Percentiles rank a stretch among this genome's conserved stretches.
Conservation (phyloP, 352 stramenopile species). For the Phytophthora capsici region DNA sequence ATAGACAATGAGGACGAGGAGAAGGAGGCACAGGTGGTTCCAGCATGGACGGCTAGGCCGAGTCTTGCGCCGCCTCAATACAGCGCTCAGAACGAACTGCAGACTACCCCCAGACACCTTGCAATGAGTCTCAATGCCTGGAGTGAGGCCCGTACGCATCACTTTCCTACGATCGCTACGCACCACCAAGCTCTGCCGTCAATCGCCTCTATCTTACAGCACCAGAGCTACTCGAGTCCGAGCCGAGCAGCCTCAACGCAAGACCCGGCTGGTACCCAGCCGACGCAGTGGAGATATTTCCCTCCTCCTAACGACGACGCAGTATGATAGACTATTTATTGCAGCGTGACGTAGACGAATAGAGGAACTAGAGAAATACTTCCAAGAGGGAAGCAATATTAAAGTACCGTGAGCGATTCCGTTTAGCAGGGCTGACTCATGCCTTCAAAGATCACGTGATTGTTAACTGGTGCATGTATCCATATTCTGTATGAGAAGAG, state of each 20-base stretch:
- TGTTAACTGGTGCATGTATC: not conserved
- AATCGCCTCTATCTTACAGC: conserved; percentile 48
- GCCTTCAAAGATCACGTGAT: conserved; percentile 1
- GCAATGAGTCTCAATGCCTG: not conserved
- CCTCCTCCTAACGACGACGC: conserved; percentile 27
- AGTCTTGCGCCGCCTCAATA: conserved; percentile 21
- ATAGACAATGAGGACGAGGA: conserved; percentile 21
- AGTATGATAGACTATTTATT: conserved; percentile 24
- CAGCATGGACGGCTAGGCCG: conserved; percentile 18
- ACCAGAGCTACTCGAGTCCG: conserved; percentile 43
- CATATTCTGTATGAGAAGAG: too few species aligned
- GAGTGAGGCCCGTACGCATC: not conserved
- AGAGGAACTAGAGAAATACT: not conserved
- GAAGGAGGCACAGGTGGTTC: conserved; percentile 19
- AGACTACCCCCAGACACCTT: not conserved
- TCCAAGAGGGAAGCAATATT: not conserved
- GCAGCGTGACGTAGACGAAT: not conserved
- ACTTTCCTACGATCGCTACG: conserved; percentile 28
- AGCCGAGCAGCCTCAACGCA: conserved; percentile 41
- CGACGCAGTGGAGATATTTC: conserved; percentile 34
- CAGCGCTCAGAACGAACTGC: conserved; percentile 5
- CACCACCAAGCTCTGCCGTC: conserved; percentile 45
- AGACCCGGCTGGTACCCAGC: conserved; percentile 2
- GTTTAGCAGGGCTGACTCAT: not conserved
- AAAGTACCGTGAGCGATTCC: too few species aligned